Conservation (phyloP, 1,139 yeast genomes). For the Dujonia santamariae region DNA sequence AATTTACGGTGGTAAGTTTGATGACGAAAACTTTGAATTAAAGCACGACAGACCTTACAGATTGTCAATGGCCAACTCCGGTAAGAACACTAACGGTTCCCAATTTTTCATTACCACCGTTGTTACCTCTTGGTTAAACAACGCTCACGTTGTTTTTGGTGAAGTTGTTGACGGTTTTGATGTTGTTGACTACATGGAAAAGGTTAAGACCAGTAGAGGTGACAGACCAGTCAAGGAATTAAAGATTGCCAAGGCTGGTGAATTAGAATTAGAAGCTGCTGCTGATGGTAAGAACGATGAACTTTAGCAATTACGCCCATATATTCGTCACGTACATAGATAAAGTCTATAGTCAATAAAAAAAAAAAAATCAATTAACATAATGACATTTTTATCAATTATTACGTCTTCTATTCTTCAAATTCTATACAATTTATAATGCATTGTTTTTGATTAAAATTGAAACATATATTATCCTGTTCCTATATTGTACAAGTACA, state of each 20-base stretch:
- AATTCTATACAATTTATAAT: no score
- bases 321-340: no score
- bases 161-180: slow-evolving; percentile 70
- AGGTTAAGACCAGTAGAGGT: slow-evolving; percentile 44
- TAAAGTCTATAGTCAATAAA: no score
- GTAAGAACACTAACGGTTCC: slow-evolving; percentile 60
- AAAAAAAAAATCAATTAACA: no score
- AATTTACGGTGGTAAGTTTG: slow-evolving; percentile 55
- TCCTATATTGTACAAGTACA: no score
- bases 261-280: slow-evolving; percentile 26
- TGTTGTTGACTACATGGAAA: slow-evolving; percentile 54
- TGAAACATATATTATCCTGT: no score
- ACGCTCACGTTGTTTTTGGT: slow-evolving; percentile 78
- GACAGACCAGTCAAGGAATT: slow-evolving; percentile 55
- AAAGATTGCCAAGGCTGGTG: slow-evolving; percentile 48
- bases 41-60: slow-evolving; percentile 59
- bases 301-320: slow-evolving; percentile 5
- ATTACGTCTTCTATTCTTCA: no score
- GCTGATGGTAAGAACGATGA: slow-evolving; percentile 10
- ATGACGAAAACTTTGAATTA: slow-evolving; percentile 54
- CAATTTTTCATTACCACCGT: slow-evolving; percentile 67
- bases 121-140: slow-evolving; percentile 62
- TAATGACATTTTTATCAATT: no score
- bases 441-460: no score
- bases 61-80: slow-evolving; percentile 65